A percentile compares a stretch with the other conserved stretches of the same genome.
Evolutionary conservation across 495 filamentous ascomycete genomes (phyloP).

Genomic region (Hypoxylon perforatum): DNA sequence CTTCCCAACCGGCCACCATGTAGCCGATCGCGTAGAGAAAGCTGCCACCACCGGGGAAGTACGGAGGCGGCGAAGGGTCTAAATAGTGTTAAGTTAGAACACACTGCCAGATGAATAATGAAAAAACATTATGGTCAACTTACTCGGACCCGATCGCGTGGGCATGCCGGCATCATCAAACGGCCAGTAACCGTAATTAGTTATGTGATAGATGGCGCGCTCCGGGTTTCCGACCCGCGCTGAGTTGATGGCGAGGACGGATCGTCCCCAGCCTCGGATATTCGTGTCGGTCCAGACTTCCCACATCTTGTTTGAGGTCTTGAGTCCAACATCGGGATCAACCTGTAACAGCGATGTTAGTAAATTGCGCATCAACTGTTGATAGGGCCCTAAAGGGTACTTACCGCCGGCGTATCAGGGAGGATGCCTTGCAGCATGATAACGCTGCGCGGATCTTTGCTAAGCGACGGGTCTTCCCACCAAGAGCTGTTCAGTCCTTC

Average conservation of each 20-base stretch:
- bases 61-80: conserved; percentile 36
- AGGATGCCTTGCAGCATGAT: conserved; percentile 50
- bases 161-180: conserved; percentile 57
- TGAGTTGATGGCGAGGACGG: conserved; percentile 51
- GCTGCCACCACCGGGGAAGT: conserved; percentile 34
- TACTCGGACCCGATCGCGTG: conserved; percentile 44
- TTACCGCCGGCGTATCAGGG: conserved; percentile 44
- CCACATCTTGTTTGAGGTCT: conserved; percentile 47
- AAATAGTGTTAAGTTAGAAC: neutral
- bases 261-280: conserved; percentile 55
- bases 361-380: neutral
- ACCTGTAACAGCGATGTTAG: conserved; percentile 14
- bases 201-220: conserved; percentile 49
- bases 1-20: conserved; percentile 24
- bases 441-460: conserved; percentile 51
- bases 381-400: neutral
- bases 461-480: conserved; percentile 45
- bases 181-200: conserved; percentile 45
- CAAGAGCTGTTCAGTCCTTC: conserved; percentile 50
- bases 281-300: conserved; percentile 52
- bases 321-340: conserved; percentile 45
- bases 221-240: conserved; percentile 48
- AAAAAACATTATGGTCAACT: neutral
- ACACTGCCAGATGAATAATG: neutral
- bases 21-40: conserved; percentile 39